phyloP scores from a whole-genome alignment of 345 rosid genomes.

The Arabidopsis suecica region DNA sequence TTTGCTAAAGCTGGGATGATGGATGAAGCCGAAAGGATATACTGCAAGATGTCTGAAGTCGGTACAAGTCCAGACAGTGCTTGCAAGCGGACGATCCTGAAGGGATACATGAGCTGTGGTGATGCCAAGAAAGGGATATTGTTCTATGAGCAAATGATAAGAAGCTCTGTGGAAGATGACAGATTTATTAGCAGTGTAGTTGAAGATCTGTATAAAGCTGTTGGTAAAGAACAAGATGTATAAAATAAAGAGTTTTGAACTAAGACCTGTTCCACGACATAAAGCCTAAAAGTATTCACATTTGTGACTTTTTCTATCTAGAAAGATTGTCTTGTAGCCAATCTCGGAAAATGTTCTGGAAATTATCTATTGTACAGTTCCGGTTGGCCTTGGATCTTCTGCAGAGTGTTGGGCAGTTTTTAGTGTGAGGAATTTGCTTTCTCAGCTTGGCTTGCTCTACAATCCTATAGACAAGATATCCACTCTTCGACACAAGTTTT shows the following conservation, averaged over 20 bases:
- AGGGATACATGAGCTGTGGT: slow-evolving; percentile 68
- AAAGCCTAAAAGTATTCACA: no score
- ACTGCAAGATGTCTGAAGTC: slow-evolving; percentile 44
- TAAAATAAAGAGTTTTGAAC: not conserved
- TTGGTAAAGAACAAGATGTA: slow-evolving; percentile 47
- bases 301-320: no score
- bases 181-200: slow-evolving; percentile 61
- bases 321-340: no score
- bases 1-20: slow-evolving; percentile 62
- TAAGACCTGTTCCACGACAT: no score
- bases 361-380: no score
- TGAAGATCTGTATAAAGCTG: slow-evolving; percentile 60
- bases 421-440: no score
- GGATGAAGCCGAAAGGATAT: slow-evolving; percentile 65
- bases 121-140: slow-evolving; percentile 57
- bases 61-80: slow-evolving; percentile 59
- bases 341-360: no score
- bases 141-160: slow-evolving; percentile 57
- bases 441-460: no score
- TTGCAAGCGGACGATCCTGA: slow-evolving; percentile 60
- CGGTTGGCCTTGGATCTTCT: no score
- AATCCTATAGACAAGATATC: no score
- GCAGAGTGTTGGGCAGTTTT: no score
- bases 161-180: slow-evolving; percentile 51
- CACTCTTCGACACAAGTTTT: no score